These are phyloP conservation scores for Myriosclerotinia curreyana DNA, from an alignment of 2,329 filamentous ascomycete genomes.

Conservation along the genomic window DNA sequence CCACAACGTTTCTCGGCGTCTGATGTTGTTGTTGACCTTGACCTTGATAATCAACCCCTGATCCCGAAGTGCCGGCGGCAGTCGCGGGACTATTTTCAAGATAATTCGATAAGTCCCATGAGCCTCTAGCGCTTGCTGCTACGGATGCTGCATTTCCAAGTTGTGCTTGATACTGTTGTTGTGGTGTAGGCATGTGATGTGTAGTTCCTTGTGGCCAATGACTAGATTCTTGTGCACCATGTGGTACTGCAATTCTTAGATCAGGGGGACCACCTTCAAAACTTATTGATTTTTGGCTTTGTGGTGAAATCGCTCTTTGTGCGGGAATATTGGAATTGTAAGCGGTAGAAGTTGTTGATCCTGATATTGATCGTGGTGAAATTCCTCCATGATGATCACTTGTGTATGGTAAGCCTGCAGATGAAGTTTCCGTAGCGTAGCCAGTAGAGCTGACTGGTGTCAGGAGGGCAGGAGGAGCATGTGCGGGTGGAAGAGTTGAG, in stretches of 20 bases:
- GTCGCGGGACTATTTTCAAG: conserved; percentile 36
- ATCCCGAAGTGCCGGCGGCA: conserved; percentile 32
- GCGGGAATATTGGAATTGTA: conserved; percentile 32
- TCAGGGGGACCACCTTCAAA: conserved; percentile 35
- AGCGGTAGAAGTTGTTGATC: conserved; percentile 34
- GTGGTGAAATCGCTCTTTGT: conserved; percentile 34
- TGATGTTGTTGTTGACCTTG: conserved; percentile 17
- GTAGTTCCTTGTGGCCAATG: conserved; percentile 33
- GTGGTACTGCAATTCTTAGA: conserved; percentile 33
- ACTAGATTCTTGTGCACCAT: conserved; percentile 32
- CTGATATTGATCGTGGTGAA: conserved; percentile 38
- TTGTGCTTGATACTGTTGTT: conserved; percentile 32
- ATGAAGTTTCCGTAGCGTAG: conserved; percentile 36
- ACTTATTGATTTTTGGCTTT: conserved; percentile 32
- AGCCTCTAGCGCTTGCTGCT: conserved; percentile 29
- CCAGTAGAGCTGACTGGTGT: conserved; percentile 39
- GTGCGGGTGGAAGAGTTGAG: conserved; percentile 36
- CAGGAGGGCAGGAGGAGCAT: conserved; percentile 31
- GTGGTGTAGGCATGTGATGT: conserved; percentile 35
- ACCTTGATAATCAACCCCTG: conserved; percentile 30
- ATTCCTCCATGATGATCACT: conserved; percentile 37
- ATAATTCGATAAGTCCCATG: conserved; percentile 40
- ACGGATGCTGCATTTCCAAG: conserved; percentile 23
- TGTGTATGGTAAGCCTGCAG: conserved; percentile 33
- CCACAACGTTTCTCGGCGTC: conserved; percentile 29